A percentile compares a stretch with the other conserved stretches of the same genome.
phyloP scores from a whole-genome alignment of 202 grass and related monocot genomes.

The Zoysia matrella region DNA sequence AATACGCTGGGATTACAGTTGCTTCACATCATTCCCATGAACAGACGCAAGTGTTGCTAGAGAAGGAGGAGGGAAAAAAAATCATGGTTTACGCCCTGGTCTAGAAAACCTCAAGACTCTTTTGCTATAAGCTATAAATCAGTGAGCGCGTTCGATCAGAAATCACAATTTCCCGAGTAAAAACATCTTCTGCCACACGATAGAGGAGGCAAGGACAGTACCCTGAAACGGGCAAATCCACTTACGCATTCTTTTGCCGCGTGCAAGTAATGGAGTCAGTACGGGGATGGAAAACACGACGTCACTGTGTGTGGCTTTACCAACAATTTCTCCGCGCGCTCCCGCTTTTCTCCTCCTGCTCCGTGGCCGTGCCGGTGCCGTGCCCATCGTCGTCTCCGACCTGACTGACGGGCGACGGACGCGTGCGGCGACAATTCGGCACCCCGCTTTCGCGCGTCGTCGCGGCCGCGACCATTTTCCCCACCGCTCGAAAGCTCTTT shows the following conservation, averaged over 20 bases:
- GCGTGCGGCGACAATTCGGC: not conserved
- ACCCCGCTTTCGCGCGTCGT: not conserved
- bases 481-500: not conserved
- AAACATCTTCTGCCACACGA: not conserved
- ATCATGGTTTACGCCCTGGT: too few relatives aligned
- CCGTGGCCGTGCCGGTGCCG: not conserved
- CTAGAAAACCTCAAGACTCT: not conserved
- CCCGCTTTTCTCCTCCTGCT: constrained; percentile 15
- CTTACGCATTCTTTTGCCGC: not conserved
- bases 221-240: constrained; percentile 24
- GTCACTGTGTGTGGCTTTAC: not conserved
- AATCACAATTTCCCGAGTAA: not conserved
- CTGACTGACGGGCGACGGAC: not conserved
- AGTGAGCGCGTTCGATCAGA: too few relatives aligned
- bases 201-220: not conserved
- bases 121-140: not conserved
- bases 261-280: not conserved
- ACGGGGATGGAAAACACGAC: not conserved
- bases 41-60: not conserved
- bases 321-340: not conserved
- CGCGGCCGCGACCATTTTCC: not conserved
- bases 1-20: constrained; percentile 4
- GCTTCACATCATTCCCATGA: constrained; percentile 41
- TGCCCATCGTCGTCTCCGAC: too few relatives aligned
- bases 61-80: not conserved